These are phyloP conservation scores for Pythium angustatum DNA, from an alignment of 352 stramenopile species.

Conservation along the genomic window DNA sequence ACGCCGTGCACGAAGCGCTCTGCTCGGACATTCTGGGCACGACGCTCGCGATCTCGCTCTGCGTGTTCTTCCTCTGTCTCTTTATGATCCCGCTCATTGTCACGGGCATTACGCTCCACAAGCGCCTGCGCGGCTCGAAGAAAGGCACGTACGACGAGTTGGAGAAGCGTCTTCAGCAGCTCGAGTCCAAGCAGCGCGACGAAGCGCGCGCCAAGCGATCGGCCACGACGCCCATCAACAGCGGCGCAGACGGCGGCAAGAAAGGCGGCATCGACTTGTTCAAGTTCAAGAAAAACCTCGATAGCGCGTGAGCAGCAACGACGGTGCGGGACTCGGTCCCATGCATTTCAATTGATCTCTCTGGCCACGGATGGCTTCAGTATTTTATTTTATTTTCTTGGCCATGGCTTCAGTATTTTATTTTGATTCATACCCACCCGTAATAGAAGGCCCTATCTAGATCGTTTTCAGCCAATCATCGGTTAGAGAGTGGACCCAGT, in stretches of 20 bases:
- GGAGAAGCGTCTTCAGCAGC: slow-evolving; percentile 63
- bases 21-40: slow-evolving; percentile 78
- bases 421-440: slow-evolving; percentile 11
- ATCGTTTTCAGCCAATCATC: slow-evolving; percentile 21
- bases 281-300: slow-evolving; percentile 51
- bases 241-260: slow-evolving; percentile 17
- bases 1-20: slow-evolving; percentile 69
- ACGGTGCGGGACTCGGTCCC: background rate
- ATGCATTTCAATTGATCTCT: background rate
- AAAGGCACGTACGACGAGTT: slow-evolving; percentile 83
- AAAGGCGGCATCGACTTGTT: slow-evolving; percentile 45
- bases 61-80: slow-evolving; percentile 71
- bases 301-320: slow-evolving; percentile 24
- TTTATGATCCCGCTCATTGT: slow-evolving; percentile 78
- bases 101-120: slow-evolving; percentile 72
- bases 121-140: slow-evolving; percentile 71
- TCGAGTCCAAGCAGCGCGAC: slow-evolving; percentile 45
- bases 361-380: no score
- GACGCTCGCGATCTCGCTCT: slow-evolving; percentile 76
- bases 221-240: slow-evolving; percentile 6
- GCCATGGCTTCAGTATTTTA: slow-evolving; percentile 16
- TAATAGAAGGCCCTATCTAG: slow-evolving; percentile 2
- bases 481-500: no score
- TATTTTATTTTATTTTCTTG: background rate
- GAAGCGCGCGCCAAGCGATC: slow-evolving; percentile 47